Conservation (phyloP, 495 filamentous ascomycete genomes). For the Podospora tetraspora region DNA sequence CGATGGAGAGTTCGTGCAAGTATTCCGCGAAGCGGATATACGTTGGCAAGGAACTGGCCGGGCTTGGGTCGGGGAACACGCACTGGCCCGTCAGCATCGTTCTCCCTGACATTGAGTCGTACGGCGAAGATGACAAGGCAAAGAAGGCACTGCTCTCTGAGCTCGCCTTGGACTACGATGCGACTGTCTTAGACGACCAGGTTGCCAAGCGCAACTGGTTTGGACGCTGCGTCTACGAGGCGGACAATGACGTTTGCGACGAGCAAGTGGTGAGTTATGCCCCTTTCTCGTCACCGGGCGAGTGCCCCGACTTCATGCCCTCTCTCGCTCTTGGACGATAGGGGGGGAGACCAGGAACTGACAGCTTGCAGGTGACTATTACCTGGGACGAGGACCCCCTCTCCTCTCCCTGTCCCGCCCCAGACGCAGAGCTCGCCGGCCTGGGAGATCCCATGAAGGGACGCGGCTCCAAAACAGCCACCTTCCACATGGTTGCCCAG, state of each 20-base stretch:
- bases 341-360: not conserved
- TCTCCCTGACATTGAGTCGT: constrained; percentile 83
- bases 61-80: constrained; percentile 50
- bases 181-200: constrained; percentile 41
- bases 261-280: constrained; percentile 74
- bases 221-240: constrained; percentile 89
- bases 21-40: constrained; percentile 85
- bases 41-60: constrained; percentile 42
- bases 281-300: not conserved
- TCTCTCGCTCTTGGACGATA: no score
- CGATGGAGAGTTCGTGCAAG: constrained; percentile 63
- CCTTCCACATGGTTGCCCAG: constrained; percentile 89
- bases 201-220: constrained; percentile 71
- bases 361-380: constrained; percentile 38
- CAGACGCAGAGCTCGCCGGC: not conserved
- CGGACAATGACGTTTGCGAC: constrained; percentile 86
- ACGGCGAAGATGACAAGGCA: constrained; percentile 37
- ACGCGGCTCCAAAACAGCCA: constrained; percentile 73
- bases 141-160: constrained; percentile 40
- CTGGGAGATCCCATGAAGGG: constrained; percentile 25
- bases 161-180: constrained; percentile 66
- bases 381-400: constrained; percentile 69
- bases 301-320: not conserved
- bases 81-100: constrained; percentile 86
- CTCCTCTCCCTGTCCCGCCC: not conserved